These are phyloP conservation scores for Rhizoclosmatium globosum DNA, from an alignment of 192 early-diverging fungal genomes.

Conservation along the genomic window DNA sequence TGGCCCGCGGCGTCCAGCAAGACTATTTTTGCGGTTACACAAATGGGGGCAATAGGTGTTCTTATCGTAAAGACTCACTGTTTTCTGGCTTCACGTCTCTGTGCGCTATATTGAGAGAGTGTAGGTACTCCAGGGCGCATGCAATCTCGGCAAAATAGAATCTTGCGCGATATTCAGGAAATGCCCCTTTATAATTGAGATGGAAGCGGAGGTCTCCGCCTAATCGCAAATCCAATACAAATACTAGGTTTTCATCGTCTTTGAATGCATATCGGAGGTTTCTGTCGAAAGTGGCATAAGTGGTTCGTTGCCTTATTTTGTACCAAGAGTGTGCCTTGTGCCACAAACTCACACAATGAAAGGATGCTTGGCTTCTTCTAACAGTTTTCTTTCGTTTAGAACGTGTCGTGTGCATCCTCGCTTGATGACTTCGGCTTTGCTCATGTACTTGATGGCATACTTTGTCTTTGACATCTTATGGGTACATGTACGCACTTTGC, in stretches of 20 bases:
- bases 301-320: not conserved
- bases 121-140: conserved; percentile 84
- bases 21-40: conserved; percentile 44
- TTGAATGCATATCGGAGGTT: conserved; percentile 97
- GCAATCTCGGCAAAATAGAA: conserved; percentile 91
- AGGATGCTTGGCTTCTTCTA: conserved; percentile 86
- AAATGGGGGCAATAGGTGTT: conserved; percentile 75
- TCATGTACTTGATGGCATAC: conserved; percentile 12
- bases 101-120: conserved; percentile 85
- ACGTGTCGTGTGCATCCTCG: conserved; percentile 58
- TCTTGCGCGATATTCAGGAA: conserved; percentile 75
- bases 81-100: conserved; percentile 97
- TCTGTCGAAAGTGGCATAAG: conserved; percentile 3
- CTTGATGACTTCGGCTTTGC: conserved; percentile 15
- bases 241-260: conserved; percentile 92
- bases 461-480: conserved; percentile 8
- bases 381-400: conserved; percentile 84
- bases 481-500: conserved; percentile 69
- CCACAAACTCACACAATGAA: conserved; percentile 67
- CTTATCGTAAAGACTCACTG: conserved; percentile 37
- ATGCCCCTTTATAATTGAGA: conserved; percentile 73
- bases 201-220: conserved; percentile 96
- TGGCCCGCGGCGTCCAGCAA: conserved; percentile 86
- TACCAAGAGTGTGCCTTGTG: not conserved
- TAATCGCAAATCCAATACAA: conserved; percentile 95